These are phyloP conservation scores for Rhodotorula sp. DNA, from an alignment of 1,284 basidiomycete species.

Conservation along the genomic window DNA sequence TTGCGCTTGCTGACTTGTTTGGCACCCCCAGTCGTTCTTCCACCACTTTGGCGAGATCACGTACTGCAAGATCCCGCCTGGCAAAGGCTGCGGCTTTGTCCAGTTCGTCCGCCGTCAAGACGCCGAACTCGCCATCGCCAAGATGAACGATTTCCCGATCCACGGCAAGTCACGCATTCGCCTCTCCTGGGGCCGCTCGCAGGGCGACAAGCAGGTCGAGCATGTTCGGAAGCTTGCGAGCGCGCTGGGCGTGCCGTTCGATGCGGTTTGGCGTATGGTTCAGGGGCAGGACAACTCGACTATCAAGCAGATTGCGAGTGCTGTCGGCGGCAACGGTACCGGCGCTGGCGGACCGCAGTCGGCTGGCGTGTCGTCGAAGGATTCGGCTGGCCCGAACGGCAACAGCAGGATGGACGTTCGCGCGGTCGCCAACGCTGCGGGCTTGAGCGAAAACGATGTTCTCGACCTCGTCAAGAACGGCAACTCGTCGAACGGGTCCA, in stretches of 20 bases:
- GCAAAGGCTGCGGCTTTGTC: constrained; percentile 93
- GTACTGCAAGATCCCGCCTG: constrained; percentile 92
- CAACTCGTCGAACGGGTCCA: constrained; percentile 1
- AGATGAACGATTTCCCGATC: constrained; percentile 93
- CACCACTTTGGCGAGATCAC: constrained; percentile 86
- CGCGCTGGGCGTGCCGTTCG: constrained; percentile 43
- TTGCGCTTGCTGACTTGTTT: background rate
- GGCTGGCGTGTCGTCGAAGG: background rate
- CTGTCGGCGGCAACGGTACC: constrained; percentile 27
- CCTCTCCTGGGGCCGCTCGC: constrained; percentile 86
- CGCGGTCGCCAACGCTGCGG: constrained; percentile 37
- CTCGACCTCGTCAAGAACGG: constrained; percentile 35
- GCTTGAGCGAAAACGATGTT: constrained; percentile 36
- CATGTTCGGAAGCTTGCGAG: constrained; percentile 44
- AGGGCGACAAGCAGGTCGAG: constrained; percentile 51
- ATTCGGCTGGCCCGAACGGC: background rate
- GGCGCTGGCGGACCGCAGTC: background rate
- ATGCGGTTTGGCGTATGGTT: constrained; percentile 44
- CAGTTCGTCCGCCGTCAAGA: constrained; percentile 89
- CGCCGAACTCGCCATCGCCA: constrained; percentile 86
- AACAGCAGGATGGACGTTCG: constrained; percentile 32
- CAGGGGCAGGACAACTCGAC: constrained; percentile 43
- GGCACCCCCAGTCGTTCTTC: constrained; percentile 60
- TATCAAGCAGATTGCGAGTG: constrained; percentile 44
- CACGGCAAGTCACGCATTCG: constrained; percentile 79